These are phyloP conservation scores for Clavulina sp. DNA, from an alignment of 768 basidiomycete genomes.

Conservation along the genomic window DNA sequence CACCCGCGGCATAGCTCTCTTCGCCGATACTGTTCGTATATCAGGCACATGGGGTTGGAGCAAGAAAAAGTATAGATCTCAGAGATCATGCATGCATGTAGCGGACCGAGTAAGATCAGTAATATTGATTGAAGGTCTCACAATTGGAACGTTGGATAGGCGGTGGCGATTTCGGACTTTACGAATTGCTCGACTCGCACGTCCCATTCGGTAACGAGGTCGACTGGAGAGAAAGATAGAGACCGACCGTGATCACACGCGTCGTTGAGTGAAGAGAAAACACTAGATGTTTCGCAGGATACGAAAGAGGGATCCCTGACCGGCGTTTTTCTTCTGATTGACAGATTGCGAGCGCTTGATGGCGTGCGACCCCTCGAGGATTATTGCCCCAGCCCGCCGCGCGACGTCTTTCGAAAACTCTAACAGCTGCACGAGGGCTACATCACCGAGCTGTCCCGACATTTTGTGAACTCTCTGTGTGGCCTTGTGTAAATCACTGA, in stretches of 20 bases:
- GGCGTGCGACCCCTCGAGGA: conserved; percentile 57
- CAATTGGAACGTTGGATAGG: conserved; percentile 71
- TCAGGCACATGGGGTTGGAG: not conserved
- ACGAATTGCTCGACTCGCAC: conserved; percentile 79
- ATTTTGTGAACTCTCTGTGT: no score
- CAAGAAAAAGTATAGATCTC: not conserved
- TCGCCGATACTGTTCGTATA: conserved; percentile 60
- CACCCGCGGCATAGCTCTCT: conserved; percentile 71
- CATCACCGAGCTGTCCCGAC: conserved; percentile 19
- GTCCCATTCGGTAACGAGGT: conserved; percentile 91
- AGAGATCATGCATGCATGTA: not conserved
- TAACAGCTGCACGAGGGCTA: conserved; percentile 43
- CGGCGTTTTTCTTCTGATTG: conserved; percentile 81
- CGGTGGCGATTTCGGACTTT: conserved; percentile 39
- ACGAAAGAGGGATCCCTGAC: not conserved
- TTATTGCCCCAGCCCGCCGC: conserved; percentile 53
- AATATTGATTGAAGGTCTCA: conserved; percentile 26
- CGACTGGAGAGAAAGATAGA: no score
- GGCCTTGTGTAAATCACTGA: no score
- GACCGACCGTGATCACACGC: no score
- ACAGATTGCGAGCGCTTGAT: conserved; percentile 39
- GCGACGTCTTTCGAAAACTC: conserved; percentile 56
- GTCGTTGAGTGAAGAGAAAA: not conserved
- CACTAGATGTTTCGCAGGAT: not conserved
- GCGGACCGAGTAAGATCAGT: not conserved